Percentiles rank a stretch among this genome's conserved stretches.
These are phyloP conservation scores for Podila clonocystis DNA, from an alignment of 192 early-diverging fungal genomes.

Conservation along the genomic window DNA sequence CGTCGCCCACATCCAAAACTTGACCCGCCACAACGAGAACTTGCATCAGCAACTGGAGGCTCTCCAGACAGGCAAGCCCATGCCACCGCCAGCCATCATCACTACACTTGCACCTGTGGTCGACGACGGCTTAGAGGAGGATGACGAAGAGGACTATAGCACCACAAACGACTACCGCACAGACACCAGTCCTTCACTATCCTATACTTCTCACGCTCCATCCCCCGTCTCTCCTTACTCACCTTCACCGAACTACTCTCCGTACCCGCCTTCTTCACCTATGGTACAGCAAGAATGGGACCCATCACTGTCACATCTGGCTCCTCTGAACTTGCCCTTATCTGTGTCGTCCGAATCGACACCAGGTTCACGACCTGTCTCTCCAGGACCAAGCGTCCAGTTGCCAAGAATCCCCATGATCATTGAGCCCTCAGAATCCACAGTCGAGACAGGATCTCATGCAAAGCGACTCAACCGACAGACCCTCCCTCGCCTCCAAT, in stretches of 20 bases:
- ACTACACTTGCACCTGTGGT: constrained; percentile 19
- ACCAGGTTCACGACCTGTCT: constrained; percentile 1
- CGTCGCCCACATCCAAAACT: constrained; percentile 66
- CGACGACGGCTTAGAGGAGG: neutral
- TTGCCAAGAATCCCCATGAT: constrained; percentile 29
- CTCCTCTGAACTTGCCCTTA: neutral
- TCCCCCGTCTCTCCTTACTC: constrained; percentile 27
- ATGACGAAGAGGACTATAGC: neutral
- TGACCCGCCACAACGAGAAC: constrained; percentile 64
- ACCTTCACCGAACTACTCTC: constrained; percentile 17
- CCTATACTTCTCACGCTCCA: constrained; percentile 11
- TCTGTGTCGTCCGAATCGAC: neutral
- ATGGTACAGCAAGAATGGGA: neutral
- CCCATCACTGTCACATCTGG: neutral
- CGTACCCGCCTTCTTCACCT: constrained; percentile 2
- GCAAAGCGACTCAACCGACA: constrained; percentile 33
- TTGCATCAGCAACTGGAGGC: constrained; percentile 43
- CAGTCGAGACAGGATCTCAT: constrained; percentile 12
- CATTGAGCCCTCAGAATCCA: constrained; percentile 23
- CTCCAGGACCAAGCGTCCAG: neutral
- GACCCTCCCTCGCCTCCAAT: constrained; percentile 23
- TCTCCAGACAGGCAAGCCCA: constrained; percentile 9
- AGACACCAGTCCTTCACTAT: constrained; percentile 9
- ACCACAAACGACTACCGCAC: neutral
- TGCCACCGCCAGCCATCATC: constrained; percentile 26